Evolutionary conservation across 1,284 basidiomycete genomes (phyloP).

Genomic region (Blastosporella zonata): DNA sequence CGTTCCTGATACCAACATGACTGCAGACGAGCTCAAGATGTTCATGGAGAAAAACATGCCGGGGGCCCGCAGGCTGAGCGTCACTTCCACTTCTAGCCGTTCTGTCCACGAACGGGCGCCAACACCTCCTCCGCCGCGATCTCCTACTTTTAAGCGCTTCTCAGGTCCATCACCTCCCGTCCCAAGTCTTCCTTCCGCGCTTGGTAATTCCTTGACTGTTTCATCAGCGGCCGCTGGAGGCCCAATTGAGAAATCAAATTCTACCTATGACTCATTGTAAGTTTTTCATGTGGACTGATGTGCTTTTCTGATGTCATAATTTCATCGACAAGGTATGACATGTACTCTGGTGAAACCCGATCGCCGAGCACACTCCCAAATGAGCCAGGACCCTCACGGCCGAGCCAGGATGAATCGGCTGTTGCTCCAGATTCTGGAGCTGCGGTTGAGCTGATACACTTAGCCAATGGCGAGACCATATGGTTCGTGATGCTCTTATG

Average conservation of each 20-base stretch:
- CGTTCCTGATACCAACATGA: conserved; percentile 58
- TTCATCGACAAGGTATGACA: conserved; percentile 62
- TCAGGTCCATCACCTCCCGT: conserved; percentile 69
- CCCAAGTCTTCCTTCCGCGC: conserved; percentile 57
- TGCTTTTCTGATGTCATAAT: conserved; percentile 18
- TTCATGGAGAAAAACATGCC: conserved; percentile 54
- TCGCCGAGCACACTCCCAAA: conserved; percentile 27
- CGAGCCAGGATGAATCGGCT: conserved; percentile 20
- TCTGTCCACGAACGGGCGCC: conserved; percentile 79
- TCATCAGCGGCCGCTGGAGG: conserved; percentile 36
- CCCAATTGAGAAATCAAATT: conserved; percentile 58
- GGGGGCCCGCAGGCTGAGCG: conserved; percentile 58
- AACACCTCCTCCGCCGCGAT: conserved; percentile 74
- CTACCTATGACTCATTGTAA: conserved; percentile 74
- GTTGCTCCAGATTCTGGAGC: conserved; percentile 48
- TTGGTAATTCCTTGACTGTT: conserved; percentile 41
- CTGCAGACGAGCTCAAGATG: conserved; percentile 50
- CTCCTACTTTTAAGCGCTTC: conserved; percentile 53
- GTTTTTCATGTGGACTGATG: conserved; percentile 29
- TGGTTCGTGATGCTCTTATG: conserved; percentile 52
- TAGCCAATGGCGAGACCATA: conserved; percentile 80
- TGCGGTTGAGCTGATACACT: conserved; percentile 73
- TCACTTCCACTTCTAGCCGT: conserved; percentile 53
- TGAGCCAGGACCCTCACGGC: conserved; percentile 25
- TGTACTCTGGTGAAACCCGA: conserved; percentile 64